These are phyloP conservation scores for Sporothrix brasiliensis DNA, from an alignment of 2,329 filamentous ascomycete species.

Conservation along the genomic window DNA sequence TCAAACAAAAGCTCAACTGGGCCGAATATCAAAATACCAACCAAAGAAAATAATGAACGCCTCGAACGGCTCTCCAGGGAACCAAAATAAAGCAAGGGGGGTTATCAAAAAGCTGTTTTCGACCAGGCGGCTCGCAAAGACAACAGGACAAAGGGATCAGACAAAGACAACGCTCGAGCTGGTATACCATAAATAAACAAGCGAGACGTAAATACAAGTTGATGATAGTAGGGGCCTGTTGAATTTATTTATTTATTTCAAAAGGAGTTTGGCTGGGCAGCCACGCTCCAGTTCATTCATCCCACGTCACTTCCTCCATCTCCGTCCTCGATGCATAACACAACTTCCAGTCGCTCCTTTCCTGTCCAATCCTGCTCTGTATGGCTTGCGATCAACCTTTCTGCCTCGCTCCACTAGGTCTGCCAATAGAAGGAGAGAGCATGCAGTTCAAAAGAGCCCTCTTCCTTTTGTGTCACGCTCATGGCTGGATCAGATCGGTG, in stretches of 20 bases:
- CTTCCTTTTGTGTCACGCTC: background rate
- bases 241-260: no score
- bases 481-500: background rate
- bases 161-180: background rate
- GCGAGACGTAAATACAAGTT: background rate
- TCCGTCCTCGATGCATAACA: background rate
- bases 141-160: background rate
- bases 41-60: background rate
- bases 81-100: constrained; percentile 1
- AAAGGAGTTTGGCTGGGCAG: background rate
- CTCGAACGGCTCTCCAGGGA: background rate
- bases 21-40: background rate
- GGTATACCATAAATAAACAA: background rate
- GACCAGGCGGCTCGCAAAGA: background rate
- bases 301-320: background rate
- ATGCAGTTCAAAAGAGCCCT: background rate
- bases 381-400: constrained; percentile 16
- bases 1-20: background rate
- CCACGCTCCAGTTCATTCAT: constrained; percentile 10
- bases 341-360: background rate
- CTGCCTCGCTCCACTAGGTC: background rate
- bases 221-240: no score
- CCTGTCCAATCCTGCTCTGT: background rate
- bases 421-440: background rate
- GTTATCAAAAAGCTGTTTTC: constrained; percentile 5